Evolutionary conservation across 2,329 filamentous ascomycete species (phyloP), one percentile per base, ranked within the genome.

Genomic region (Fusarium zealandicum): DNA sequence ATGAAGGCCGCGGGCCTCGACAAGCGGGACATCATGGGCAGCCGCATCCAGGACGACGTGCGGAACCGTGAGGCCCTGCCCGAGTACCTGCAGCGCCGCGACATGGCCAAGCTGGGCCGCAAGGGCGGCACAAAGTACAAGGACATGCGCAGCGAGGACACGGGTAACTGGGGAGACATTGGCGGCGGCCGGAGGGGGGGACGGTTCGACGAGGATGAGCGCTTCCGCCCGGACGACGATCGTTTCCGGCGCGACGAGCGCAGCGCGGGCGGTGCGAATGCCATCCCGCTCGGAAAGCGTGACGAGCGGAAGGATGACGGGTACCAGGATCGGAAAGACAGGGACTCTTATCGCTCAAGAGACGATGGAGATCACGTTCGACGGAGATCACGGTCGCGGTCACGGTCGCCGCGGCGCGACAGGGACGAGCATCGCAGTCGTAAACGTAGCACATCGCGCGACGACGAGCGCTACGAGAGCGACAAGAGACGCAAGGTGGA

Each of bases 81-180:
- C 3, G 88, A 96, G 76, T 96, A 93, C 63, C 86, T 99, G 79
- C 92, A 96, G 76, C 86, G 96, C 67, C 82, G 95, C 51, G 95
- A 98, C 74, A 92, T 95, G 89, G 93, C 93, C 12, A 93, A 93
- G 77, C 75, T 99, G 20, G 95, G 95, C 17, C 91, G 90, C 77
- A 96, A 96, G 78, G 93, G 95, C 16, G 86, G 90, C 22, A 93
- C 92, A 6, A 90, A 90, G 73, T 98, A 98, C 75, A 90, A 84
- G 66, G 95, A 99, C 73, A 82, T 99, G 69, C 88, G 87, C 71
- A 85, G 80, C 12, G 93, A 99, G 75, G 95, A 99, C 74, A 99
- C 95, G 1, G 95, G 95, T 0, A 80, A 83, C 25, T 97, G 93
- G 89, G 93, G 89, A 4, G 81, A 86, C 40, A 81, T 83, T 60